Base-by-base conservation (phyloP, 345 rosid genomes). In the Eucalyptus marginata region DNA sequence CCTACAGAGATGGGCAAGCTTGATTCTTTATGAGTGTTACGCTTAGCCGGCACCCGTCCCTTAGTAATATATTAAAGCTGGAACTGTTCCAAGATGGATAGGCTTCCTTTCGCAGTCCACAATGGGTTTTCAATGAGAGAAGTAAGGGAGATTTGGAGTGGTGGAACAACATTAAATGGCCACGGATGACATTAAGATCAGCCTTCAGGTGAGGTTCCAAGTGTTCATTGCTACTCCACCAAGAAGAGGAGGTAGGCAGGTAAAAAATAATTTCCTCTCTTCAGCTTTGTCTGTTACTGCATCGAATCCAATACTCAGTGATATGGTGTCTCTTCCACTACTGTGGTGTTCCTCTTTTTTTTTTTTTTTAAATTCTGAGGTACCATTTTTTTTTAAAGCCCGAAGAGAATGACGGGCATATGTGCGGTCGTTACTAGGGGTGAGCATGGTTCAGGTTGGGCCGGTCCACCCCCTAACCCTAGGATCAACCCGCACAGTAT, bases 51-150 rank as follows among this genome's bases (percentile, higher is more conserved):
- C 62, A 92, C 91, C 17, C 88, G 22, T 86, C 89, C 86, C 47
- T 86, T 91, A 46, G 89, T 20, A 92, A 89, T 89, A 79, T 66
- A 92, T 91, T 13, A 88, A 87, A 56, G 86, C 86, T 7, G 92
- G 94, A 56, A 89, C 90, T 91, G 92, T 33, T 88, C 92, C 47
- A 81, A 49, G 90, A 87, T 91, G 81, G 31, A 24, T 52, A 86
- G 86, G 89, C 93, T 88, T 80, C 94, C 93, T 10, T 87, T 90
- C 49, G 54, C 91, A 33, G 79, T 87, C 86, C 27, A 85, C 84
- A 85, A 90, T 54, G 85, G 16, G 29, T 79, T n/a, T 49, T 47
- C 71, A 46, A 31, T 89, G 22, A 90, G 64, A 80, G 92, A 90
- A 85, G 84, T 92, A 68, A 87, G 87, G 93, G 91, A 44, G 91